Evolutionary conservation across 2,329 filamentous ascomycete genomes (phyloP), one percentile per base, ranked within the genome.

Genomic region (Paecilomyces sp.): DNA sequence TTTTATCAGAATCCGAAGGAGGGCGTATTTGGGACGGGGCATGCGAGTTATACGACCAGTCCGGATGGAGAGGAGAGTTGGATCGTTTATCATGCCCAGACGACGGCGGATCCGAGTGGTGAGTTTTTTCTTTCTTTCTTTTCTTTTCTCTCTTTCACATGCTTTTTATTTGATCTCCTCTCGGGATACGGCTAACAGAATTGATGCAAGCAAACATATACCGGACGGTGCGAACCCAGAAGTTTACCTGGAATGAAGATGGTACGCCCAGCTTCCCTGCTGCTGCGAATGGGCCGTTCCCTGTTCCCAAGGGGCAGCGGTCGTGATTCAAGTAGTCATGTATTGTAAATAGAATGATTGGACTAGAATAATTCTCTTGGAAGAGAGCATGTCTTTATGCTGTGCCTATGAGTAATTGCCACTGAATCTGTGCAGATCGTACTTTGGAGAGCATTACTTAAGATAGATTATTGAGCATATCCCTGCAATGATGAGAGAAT

Each of bases 71-170:
- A 55, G 1, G 77, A 82, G 67, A 71, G 79, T 58, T 83, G 78
- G 78, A 79, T 83, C 56, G 76, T 82, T n/a, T 83, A 82, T 66
- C 80, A 82, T 66, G 80, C 59, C 7, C 59, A 79, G 9, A 82
- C 82, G 79, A 61, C 66, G 34, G 74, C 81, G 64, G 77, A 78
- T n/a, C 71, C 71, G 28, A 76, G 74, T 55, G 77, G 80, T 0
- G 81, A 79, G 80, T 65, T 63, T 30, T 79, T 77, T 52, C 4
- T 3, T 52, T 28, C 3, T 15, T 24, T 28, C n/a, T n/a, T n/a
- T n/a, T n/a, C n/a, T n/a, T n/a, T n/a, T n/a, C n/a, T n/a, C n/a
- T n/a, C n/a, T n/a, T n/a, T n/a, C n/a, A n/a, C n/a, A n/a, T n/a
- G n/a, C n/a, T n/a, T n/a, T n/a, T n/a, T n/a, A n/a, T 30, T 79